phyloP scores from a whole-genome alignment of 2,329 filamentous ascomycete species.

The Scedosporium boydii region DNA sequence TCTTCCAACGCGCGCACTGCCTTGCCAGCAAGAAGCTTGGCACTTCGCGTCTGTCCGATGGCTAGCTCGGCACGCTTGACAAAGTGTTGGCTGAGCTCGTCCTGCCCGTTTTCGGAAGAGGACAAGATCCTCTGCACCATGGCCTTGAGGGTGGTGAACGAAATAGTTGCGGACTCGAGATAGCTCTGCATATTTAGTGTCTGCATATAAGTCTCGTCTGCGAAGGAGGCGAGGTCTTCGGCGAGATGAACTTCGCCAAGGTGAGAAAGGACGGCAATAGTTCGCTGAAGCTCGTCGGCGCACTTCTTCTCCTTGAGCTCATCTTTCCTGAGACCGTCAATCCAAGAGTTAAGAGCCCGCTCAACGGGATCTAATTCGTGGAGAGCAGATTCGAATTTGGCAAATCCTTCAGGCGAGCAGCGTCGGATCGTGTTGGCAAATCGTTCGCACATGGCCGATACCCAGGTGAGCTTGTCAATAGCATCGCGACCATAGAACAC shows the following conservation, averaged over 20 bases:
- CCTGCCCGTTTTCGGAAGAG: constrained; percentile 22
- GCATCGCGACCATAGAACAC: constrained; percentile 72
- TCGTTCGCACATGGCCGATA: constrained; percentile 72
- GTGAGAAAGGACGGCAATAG: constrained; percentile 79
- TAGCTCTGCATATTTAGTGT: constrained; percentile 69
- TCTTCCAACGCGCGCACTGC: constrained; percentile 69
- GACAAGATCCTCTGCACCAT: constrained; percentile 60
- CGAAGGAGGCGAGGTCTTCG: constrained; percentile 59
- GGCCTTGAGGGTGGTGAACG: constrained; percentile 51
- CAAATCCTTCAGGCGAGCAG: constrained; percentile 71
- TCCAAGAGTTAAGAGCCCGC: constrained; percentile 76
- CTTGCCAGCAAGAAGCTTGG: constrained; percentile 77
- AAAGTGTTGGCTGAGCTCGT: constrained; percentile 59
- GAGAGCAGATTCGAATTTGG: constrained; percentile 66
- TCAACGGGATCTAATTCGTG: constrained; percentile 90
- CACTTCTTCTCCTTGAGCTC: constrained; percentile 80
- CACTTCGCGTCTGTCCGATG: constrained; percentile 66
- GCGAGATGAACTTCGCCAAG: constrained; percentile 73
- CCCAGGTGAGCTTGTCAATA: constrained; percentile 76
- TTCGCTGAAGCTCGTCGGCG: constrained; percentile 70
- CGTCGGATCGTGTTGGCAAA: constrained; percentile 73
- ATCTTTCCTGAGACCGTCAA: constrained; percentile 73
- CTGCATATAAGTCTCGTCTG: constrained; percentile 71
- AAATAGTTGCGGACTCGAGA: constrained; percentile 65
- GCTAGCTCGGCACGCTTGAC: constrained; percentile 61